A percentile compares a stretch with the other conserved stretches of the same genome.
Evolutionary conservation across 805 yeast genomes (phyloP).

Genomic region (Metschnikowia arizonensis): DNA sequence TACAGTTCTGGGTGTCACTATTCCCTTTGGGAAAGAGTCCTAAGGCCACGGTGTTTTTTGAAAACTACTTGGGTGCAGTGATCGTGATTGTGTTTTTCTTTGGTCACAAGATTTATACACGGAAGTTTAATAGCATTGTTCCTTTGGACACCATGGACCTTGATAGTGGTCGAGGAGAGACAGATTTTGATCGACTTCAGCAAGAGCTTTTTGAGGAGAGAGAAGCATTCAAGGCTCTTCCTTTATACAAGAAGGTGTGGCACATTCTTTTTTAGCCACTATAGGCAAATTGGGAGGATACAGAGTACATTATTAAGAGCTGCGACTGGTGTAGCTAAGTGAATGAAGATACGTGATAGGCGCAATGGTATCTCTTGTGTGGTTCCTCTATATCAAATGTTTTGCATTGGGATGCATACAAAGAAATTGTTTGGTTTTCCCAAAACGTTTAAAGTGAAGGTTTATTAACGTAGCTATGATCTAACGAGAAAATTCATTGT

Average conservation of each 20-base stretch:
- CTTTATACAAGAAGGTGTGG: slow-evolving; percentile 18
- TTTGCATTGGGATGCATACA: too few relatives aligned
- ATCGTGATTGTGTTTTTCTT: slow-evolving; percentile 22
- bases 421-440: too few relatives aligned
- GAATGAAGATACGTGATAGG: too few relatives aligned
- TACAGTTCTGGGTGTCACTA: slow-evolving; percentile 28
- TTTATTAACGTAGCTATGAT: too few relatives aligned
- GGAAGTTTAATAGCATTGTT: slow-evolving; percentile 20
- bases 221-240: slow-evolving; percentile 11
- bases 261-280: slow-evolving; percentile 13
- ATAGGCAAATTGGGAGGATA: too few relatives aligned
- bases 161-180: slow-evolving; percentile 25
- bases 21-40: slow-evolving; percentile 24
- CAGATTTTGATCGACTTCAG: slow-evolving; percentile 21
- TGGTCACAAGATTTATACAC: slow-evolving; percentile 23
- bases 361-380: too few relatives aligned
- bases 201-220: slow-evolving; percentile 23
- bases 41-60: slow-evolving; percentile 21
- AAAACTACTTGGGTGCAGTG: slow-evolving; percentile 25
- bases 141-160: slow-evolving; percentile 23
- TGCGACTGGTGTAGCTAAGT: too few relatives aligned
- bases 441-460: too few relatives aligned
- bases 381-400: too few relatives aligned
- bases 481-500: too few relatives aligned
- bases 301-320: too few relatives aligned